A percentile compares a stretch with the other conserved stretches of the same genome.
Conservation (phyloP, 176 grass and related monocot genomes). For the Pontederia paniculata region DNA sequence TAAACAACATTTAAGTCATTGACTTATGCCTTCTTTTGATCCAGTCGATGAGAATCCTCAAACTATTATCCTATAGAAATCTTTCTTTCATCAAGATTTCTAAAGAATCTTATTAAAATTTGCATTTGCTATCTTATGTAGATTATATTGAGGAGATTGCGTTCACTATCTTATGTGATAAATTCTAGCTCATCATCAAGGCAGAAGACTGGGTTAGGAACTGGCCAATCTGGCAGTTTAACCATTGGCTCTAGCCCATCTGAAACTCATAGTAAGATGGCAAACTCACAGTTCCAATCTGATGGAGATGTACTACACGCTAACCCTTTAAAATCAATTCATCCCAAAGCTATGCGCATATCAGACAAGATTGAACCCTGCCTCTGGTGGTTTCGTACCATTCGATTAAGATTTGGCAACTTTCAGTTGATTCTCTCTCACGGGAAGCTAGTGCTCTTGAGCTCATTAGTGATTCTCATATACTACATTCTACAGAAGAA, state of each 20-base stretch:
- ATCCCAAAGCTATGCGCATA: constrained; percentile 19
- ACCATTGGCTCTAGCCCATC: neutral
- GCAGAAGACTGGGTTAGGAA: constrained; percentile 4
- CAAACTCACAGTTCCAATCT: constrained; percentile 4
- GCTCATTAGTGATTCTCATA: constrained; percentile 49
- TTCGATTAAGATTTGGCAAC: constrained; percentile 53
- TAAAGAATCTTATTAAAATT: neutral
- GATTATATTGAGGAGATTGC: constrained; percentile 33
- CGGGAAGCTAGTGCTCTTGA: constrained; percentile 47
- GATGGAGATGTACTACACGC: constrained; percentile 20
- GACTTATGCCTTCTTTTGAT: too few species aligned
- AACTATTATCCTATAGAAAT: too few species aligned
- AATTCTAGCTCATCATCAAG: constrained; percentile 11
- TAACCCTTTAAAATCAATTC: constrained; percentile 24
- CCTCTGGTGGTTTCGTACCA: constrained; percentile 68
- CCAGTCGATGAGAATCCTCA: too few species aligned
- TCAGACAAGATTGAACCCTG: constrained; percentile 37
- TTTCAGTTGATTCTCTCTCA: constrained; percentile 49
- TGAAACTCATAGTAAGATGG: constrained; percentile 20
- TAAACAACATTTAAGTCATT: too few species aligned
- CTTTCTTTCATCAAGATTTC: too few species aligned
- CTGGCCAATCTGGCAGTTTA: constrained; percentile 16
- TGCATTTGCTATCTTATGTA: constrained; percentile 12
- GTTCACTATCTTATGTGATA: constrained; percentile 18
- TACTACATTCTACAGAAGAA: constrained; percentile 42